Base-by-base conservation (phyloP, 208 protist genomes). In the Leishmania tarentolae region DNA sequence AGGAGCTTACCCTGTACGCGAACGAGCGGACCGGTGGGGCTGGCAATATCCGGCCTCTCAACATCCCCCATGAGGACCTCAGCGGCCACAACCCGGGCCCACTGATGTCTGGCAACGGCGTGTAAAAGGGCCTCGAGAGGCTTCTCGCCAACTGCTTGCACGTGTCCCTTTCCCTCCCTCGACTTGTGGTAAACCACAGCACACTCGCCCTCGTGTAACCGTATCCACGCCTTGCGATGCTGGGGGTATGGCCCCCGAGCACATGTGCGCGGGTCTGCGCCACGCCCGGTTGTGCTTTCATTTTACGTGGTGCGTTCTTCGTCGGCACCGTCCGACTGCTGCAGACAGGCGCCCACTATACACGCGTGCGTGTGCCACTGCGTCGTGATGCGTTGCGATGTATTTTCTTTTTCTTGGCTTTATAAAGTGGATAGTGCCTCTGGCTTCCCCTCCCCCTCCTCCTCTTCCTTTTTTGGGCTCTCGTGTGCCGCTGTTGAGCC, bases 11-110 rank as follows among this genome's bases (percentile, higher is more conserved):
- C 40, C 81, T 94, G 28, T 76, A 84, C 68, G 37, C 80, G 53
- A 40, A 83, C 24, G 87, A 93, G 83, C 86, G 87, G 79, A 81
- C 24, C 7, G 88, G 82, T 40, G 87, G 87, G 42, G 82, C 81
- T 68, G 93, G 93, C 61, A 80, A 89, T 35, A 86, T 96, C 44
- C 80, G 87, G 44, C 90, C 91, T 17, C 79, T 93, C 71, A 78
- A 90, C 66, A 83, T 93, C 69, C 81, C 70, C 44, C 86, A 93
- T 78, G 87, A 94, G 79, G 87, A 93, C 78, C 81, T 84, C 79
- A 88, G 75, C 75, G 90, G 88, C 66, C 91, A 94, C 90, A 89
- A 92, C 86, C 90, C 92, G 42, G 86, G 78, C 40, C 86, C 86
- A 44, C 77, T 93, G 50, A 86, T 84, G 53, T 79, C 86, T 44